Conservation (phyloP, 1,139 yeast species). For the Debaryomyces singareniensis region DNA sequence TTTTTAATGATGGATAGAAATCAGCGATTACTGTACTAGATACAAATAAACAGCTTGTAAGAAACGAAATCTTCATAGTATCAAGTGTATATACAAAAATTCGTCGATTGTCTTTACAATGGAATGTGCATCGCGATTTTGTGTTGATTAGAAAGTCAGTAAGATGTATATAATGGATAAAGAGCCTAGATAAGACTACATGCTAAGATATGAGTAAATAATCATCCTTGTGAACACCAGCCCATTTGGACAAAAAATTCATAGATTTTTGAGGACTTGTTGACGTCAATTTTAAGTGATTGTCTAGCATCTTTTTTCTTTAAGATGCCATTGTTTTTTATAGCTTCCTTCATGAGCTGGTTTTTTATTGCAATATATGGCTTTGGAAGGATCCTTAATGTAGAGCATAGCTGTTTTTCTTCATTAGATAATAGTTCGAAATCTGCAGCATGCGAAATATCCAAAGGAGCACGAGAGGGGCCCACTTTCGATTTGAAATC, state of each 20-base stretch:
- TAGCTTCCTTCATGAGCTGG: slow-evolving; percentile 80
- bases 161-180: too few species aligned
- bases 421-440: slow-evolving; percentile 75
- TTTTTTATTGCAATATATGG: slow-evolving; percentile 92
- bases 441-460: slow-evolving; percentile 80
- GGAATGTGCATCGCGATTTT: too few species aligned
- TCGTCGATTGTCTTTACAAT: too few species aligned
- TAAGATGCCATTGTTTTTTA: slow-evolving; percentile 76
- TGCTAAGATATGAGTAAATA: not conserved
- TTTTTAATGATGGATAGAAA: slow-evolving; percentile 28
- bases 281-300: slow-evolving; percentile 75
- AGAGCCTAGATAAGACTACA: too few species aligned
- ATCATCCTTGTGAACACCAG: slow-evolving; percentile 56
- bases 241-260: slow-evolving; percentile 91
- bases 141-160: too few species aligned
- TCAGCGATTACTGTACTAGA: too few species aligned
- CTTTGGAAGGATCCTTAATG: slow-evolving; percentile 80
- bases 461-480: slow-evolving; percentile 48
- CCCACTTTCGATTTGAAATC: slow-evolving; percentile 35
- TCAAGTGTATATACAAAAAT: too few species aligned
- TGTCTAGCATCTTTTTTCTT: slow-evolving; percentile 83
- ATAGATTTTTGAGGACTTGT: slow-evolving; percentile 79
- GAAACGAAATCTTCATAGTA: too few species aligned
- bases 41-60: too few species aligned
- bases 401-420: slow-evolving; percentile 81